These are phyloP conservation scores for Albophoma yamanashiensis DNA, from an alignment of 2,329 filamentous ascomycete genomes.

Conservation along the genomic window DNA sequence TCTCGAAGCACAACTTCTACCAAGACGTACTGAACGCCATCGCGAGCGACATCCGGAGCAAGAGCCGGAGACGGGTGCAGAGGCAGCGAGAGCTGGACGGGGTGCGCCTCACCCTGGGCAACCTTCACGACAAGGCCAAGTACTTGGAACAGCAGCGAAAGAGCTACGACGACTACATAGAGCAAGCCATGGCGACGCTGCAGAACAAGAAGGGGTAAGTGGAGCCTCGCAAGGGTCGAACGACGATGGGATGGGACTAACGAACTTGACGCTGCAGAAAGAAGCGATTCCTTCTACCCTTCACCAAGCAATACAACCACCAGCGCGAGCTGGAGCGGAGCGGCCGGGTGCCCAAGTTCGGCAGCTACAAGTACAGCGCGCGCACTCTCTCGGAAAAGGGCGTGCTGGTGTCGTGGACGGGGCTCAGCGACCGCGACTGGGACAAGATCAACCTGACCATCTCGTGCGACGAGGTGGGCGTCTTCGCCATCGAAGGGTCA, in stretches of 20 bases:
- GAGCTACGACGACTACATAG: constrained; percentile 98
- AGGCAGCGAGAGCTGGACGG: constrained; percentile 84
- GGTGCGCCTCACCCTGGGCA: constrained; percentile 62
- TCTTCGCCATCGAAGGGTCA: constrained; percentile 87
- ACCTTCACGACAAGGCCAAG: constrained; percentile 74
- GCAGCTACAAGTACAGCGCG: constrained; percentile 93
- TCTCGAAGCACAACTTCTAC: constrained; percentile 85
- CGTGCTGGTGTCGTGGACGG: constrained; percentile 84
- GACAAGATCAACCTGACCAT: constrained; percentile 91
- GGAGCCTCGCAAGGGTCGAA: background rate
- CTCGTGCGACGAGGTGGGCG: constrained; percentile 83
- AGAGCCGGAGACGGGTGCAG: constrained; percentile 86
- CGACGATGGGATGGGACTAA: background rate
- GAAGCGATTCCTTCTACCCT: constrained; percentile 88
- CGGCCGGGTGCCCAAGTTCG: constrained; percentile 92
- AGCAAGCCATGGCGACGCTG: constrained; percentile 93
- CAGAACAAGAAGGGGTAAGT: constrained; percentile 87
- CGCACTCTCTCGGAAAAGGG: constrained; percentile 85
- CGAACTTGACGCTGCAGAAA: constrained; percentile 41
- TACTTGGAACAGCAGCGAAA: constrained; percentile 94
- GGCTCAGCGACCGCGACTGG: constrained; percentile 74
- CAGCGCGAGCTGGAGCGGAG: constrained; percentile 88
- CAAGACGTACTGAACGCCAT: constrained; percentile 98
- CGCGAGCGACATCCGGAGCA: constrained; percentile 91
- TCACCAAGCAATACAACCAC: constrained; percentile 98